phyloP scores from a whole-genome alignment of 2,329 filamentous ascomycete species.

The Trichoderma simmonsii region DNA sequence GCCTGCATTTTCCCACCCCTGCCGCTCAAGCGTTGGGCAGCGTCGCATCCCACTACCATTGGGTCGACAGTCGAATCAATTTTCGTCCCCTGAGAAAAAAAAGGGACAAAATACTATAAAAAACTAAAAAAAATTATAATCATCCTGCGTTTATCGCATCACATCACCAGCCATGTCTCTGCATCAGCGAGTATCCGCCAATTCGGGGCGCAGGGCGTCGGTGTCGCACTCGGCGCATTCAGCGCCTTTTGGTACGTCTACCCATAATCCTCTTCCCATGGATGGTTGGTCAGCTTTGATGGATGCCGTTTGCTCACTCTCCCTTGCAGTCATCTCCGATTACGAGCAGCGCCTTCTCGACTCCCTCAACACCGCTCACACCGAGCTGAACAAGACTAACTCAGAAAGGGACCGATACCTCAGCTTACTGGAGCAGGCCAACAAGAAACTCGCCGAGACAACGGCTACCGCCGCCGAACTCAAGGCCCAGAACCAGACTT shows the following conservation, averaged over 20 bases:
- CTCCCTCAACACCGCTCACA: constrained; percentile 24
- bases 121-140: neutral
- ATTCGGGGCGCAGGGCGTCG: constrained; percentile 23
- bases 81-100: neutral
- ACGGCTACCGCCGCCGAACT: constrained; percentile 22
- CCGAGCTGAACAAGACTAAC: constrained; percentile 26
- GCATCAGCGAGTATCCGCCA: constrained; percentile 22
- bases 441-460: constrained; percentile 30
- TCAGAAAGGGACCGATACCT: constrained; percentile 28
- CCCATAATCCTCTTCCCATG: constrained; percentile 19
- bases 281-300: neutral
- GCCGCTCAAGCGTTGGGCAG: constrained; percentile 13
- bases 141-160: constrained; percentile 3
- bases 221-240: constrained; percentile 23
- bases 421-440: constrained; percentile 28
- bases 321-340: constrained; percentile 9
- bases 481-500: constrained; percentile 19
- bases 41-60: constrained; percentile 18
- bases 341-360: constrained; percentile 23
- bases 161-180: constrained; percentile 19
- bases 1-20: constrained; percentile 7
- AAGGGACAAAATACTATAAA: neutral
- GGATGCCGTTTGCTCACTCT: constrained; percentile 9
- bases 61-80: constrained; percentile 16
- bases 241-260: constrained; percentile 16